Evolutionary conservation across 169 alveolate genomes (phyloP), one percentile per base, ranked within the genome.

Genomic region (Eimeria acervulina): DNA sequence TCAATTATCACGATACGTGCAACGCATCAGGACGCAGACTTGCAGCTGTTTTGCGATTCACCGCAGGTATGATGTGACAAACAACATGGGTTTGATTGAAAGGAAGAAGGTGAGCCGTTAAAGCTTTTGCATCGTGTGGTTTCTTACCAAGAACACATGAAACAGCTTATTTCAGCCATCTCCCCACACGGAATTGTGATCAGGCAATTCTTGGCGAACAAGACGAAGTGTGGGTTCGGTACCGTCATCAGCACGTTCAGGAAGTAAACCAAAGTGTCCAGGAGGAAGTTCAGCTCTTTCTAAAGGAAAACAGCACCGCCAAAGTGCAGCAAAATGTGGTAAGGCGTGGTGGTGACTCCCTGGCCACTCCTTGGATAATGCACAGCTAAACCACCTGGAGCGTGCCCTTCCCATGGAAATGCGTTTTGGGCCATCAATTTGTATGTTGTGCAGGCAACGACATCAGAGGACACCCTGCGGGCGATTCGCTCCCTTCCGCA

Each of bases 401-500:
- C 76, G 4, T 19, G 55, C n/a, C 31, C 28, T 13, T 5, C 55
- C 13, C 21, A 31, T 21, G 21, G 81, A 31, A 31, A 17, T 66
- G 7, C 1, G 44, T 33, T 26, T n/a, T 23, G 23, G 42, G 26
- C n/a, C 61, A 19, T 17, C 74, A 31, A 23, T 33, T 0, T 59
- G 40, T 87, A 83, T 44, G 59, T 66, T 21, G n/a, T 33, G 36
- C 91, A 87, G 93, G 93, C 93, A 44, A 87, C 93, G n/a, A 90
- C 81, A n/a, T 47, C 88, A 13, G 97, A 87, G 36, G 95, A 74
- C 70, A 85, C 95, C 36, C 80, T 74, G 52, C 63, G 42, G 40
- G 97, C 97, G 52, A 91, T 95, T 44, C 95, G 95, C 42, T 28
- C 87, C 38, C 95, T 95, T 19, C 97, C 97, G 61, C 95, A 90